These are phyloP conservation scores for Cubamyces sp. DNA, from an alignment of 768 basidiomycete genomes.

Conservation along the genomic window DNA sequence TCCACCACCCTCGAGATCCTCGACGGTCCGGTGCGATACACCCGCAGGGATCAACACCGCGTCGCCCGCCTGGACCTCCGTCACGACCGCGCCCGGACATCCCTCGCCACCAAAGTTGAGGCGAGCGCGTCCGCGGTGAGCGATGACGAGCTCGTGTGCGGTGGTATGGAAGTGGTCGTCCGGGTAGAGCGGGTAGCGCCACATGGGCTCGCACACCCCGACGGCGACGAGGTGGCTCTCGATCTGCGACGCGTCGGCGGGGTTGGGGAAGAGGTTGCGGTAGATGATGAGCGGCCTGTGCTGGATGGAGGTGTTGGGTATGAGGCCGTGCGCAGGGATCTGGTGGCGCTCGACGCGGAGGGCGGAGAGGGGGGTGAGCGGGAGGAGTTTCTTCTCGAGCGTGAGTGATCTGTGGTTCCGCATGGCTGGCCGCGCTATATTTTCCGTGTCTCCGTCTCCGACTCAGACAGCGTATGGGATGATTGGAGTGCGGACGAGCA, in stretches of 20 bases:
- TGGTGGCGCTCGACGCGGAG: constrained; percentile 37
- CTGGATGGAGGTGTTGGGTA: constrained; percentile 43
- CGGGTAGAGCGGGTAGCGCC: constrained; percentile 48
- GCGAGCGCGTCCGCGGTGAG: constrained; percentile 38
- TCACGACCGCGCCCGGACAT: constrained; percentile 38
- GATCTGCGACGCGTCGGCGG: constrained; percentile 31
- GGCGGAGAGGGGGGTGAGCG: constrained; percentile 30
- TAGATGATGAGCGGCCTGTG: constrained; percentile 44
- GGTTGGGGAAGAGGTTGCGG: constrained; percentile 35
- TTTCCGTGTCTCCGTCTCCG: too few species aligned
- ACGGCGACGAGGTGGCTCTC: constrained; percentile 40
- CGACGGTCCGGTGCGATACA: constrained; percentile 42
- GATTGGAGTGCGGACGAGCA: neutral
- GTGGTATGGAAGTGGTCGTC: constrained; percentile 48
- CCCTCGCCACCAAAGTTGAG: constrained; percentile 47
- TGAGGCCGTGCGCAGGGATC: constrained; percentile 38
- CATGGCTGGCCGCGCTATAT: neutral
- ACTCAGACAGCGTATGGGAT: neutral
- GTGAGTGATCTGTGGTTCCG: constrained; percentile 3
- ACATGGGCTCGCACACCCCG: constrained; percentile 43
- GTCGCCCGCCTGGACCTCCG: constrained; percentile 42
- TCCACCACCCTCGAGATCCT: constrained; percentile 30
- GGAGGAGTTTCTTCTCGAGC: constrained; percentile 15
- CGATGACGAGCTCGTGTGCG: constrained; percentile 45
- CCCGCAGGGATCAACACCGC: constrained; percentile 47